Evolutionary conservation across 1,139 yeast species (phyloP), one percentile per base, ranked within the genome.

Genomic region (Scheffersomyces parashehatae): DNA sequence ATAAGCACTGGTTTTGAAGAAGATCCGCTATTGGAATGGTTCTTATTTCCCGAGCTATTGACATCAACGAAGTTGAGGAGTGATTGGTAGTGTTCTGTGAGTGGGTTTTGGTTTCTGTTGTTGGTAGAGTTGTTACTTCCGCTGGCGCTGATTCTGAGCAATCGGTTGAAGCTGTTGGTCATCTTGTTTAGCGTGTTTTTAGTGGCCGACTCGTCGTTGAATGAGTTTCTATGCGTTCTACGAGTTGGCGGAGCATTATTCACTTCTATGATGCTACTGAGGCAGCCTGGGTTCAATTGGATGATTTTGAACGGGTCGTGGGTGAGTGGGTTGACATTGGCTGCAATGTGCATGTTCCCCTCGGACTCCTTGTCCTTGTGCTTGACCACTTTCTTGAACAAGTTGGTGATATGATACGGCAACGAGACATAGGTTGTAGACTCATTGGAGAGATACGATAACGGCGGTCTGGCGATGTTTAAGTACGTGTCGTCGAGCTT

Each of bases 261-360:
- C 14, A 51, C 36, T 14, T 49, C 54, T 11, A 52, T 30, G 12
- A 53, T 42, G n/a, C 41, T 56, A 1, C 75, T 60, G 28, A 76
- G 50, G 51, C 84, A 79, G 0, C 85, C 83, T 0, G 85, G 84
- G 36, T 75, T 79, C 44, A 79, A 59, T 52, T 74, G 80, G 15
- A 79, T 81, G 38, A 68, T 64, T 45, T 70, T 69, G 54, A 74
- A 80, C 1, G 81, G 79, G 53, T 81, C 86, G 9, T 80, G 76
- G 36, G 62, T 52, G 46, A 81, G 61, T 0, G 85, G 81, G 48
- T 79, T 79, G 28, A 80, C 68, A 40, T 72, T 71, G 36, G 84
- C 82, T 0, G 83, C 85, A 29, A 81, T 70, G 37, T 81, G 82
- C 52, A 78, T 53, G 15, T 73, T 70, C 10, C 79, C 81, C 36